Evolutionary conservation across 1,284 basidiomycete species (phyloP), one percentile per base, ranked within the genome.

Genomic region (Microbotryomycetes sp.): DNA sequence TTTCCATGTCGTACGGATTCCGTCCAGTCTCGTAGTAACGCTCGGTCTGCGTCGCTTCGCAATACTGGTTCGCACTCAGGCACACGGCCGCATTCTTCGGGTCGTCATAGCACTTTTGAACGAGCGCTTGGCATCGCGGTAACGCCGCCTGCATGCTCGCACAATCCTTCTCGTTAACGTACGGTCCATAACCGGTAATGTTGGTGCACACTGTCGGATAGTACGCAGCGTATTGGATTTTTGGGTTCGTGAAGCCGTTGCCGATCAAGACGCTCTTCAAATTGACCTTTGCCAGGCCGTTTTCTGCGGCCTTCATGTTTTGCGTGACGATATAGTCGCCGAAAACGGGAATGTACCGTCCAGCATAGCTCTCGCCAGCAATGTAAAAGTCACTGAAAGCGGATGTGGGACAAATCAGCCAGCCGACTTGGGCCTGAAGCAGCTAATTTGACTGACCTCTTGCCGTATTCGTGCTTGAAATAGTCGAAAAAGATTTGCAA

Each of bases 401-500:
- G 30, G 28, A 3, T 9, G 29, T 5, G 16, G n/a, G 5, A 31
- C 5, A 15, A 26, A 30, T n/a, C 5, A 18, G 31, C 30, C 29
- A 28, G 24, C 7, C 0, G 4, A 13, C 21, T 9, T 1, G 23
- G 18, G 30, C 2, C 28, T 15, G 15, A 15, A 29, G 5, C 30
- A n/a, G 11, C 7, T 29, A 45, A 45, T 54, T 49, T 23, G 52
- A 60, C 54, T 60, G 54, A 62, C 64, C 48, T 4, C 24, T 64
- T 48, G 13, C 57, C 59, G 46, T 67, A 67, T 51, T 66, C 68
- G 66, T 73, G 72, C 21, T 64, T 55, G 60, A 76, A 76, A 9
- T 72, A 70, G 21, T 68, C 63, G 64, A 76, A 75, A 61, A 75
- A 76, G 69, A 77, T 74, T 48, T 73, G 71, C 1, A 77, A 68